Evolutionary conservation across 1,284 basidiomycete genomes (phyloP), one percentile per base, ranked within the genome.

Genomic region (Tylopilus orsonianus): DNA sequence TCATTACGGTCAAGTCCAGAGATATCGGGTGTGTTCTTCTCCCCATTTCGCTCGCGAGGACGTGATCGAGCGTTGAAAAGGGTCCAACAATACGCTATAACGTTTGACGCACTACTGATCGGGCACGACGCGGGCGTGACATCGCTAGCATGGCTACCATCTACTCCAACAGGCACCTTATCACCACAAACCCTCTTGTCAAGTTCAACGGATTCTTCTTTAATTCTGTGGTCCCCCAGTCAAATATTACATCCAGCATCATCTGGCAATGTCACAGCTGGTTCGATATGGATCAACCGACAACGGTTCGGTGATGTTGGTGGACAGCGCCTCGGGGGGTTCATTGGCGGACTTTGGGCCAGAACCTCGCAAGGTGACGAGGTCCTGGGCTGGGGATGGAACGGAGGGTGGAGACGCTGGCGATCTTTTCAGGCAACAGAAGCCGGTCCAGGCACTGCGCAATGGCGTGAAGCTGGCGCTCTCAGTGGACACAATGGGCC

Each of bases 81-180:
- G 24, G 61, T 71, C 7, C 75, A 76, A 45, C 79, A 83, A 51
- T 93, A 80, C 63, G 82, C 85, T 9, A 77, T 95, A 30, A 89
- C 87, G 0, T 92, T 96, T 49, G 94, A 97, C 62, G 93, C 95
- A 1, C 80, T 97, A 18, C 78, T 97, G 12, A 73, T 97, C 26
- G 94, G 94, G 12, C 95, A 97, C 64, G 94, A 97, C 72, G 85
- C 86, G 3, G 90, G 90, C 26, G 73, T 97, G n/a, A 97, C 93
- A 0, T 88, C 85, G 29, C 69, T 97, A 10, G 75, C 83, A 36
- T 97, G 93, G 92, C 77, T 84, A 16, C 81, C 85, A 1, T 57
- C 60, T 35, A 4, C 13, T 12, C 9, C 40, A 32, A 26, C 73
- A 22, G 16, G 34, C 7, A 18, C 23, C 30, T 47, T 49, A 16